Evolutionary conservation across 768 basidiomycete genomes (phyloP).

Genomic region (Pulveroboletus frians): DNA sequence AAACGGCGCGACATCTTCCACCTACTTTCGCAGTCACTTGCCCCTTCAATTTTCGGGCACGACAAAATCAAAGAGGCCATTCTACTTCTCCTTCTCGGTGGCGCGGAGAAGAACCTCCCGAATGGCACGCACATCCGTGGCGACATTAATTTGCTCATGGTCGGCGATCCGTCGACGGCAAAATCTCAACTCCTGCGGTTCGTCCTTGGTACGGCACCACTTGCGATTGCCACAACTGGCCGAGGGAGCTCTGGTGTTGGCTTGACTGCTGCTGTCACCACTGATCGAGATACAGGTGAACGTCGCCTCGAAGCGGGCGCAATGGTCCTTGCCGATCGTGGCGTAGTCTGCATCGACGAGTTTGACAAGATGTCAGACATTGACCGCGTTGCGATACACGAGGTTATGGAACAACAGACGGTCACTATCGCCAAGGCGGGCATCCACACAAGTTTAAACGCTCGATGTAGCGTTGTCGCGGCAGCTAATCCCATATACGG

Average conservation of each 20-base stretch:
- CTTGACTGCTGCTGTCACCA: slow-evolving; percentile 97
- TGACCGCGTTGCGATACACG: slow-evolving; percentile 98
- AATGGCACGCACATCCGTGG: slow-evolving; percentile 99
- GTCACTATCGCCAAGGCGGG: slow-evolving; percentile 99
- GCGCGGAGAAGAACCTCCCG: slow-evolving; percentile 94
- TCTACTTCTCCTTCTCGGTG: slow-evolving; percentile 88
- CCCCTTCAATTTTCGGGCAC: slow-evolving; percentile 95
- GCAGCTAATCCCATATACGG: slow-evolving; percentile 99
- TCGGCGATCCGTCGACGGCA: slow-evolving; percentile 98
- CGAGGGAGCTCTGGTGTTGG: slow-evolving; percentile 98
- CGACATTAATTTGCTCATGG: slow-evolving; percentile 99
- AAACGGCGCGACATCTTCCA: slow-evolving; percentile 84
- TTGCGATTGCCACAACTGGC: slow-evolving; percentile 98
- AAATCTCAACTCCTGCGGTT: slow-evolving; percentile 96
- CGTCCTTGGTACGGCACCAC: slow-evolving; percentile 89
- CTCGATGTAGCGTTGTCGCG: slow-evolving; percentile 94
- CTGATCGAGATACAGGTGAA: slow-evolving; percentile 96
- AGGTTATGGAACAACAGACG: slow-evolving; percentile 99
- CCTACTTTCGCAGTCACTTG: slow-evolving; percentile 89
- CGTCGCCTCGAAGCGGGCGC: slow-evolving; percentile 96
- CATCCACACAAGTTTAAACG: slow-evolving; percentile 97
- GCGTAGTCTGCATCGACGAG: slow-evolving; percentile 99
- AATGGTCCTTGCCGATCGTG: slow-evolving; percentile 98
- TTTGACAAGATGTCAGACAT: slow-evolving; percentile 99
- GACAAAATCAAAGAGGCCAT: slow-evolving; percentile 95